A percentile compares a stretch with the other conserved stretches of the same genome.
Evolutionary conservation across 2,329 filamentous ascomycete genomes (phyloP).

Genomic region (Nakataea oryzae): DNA sequence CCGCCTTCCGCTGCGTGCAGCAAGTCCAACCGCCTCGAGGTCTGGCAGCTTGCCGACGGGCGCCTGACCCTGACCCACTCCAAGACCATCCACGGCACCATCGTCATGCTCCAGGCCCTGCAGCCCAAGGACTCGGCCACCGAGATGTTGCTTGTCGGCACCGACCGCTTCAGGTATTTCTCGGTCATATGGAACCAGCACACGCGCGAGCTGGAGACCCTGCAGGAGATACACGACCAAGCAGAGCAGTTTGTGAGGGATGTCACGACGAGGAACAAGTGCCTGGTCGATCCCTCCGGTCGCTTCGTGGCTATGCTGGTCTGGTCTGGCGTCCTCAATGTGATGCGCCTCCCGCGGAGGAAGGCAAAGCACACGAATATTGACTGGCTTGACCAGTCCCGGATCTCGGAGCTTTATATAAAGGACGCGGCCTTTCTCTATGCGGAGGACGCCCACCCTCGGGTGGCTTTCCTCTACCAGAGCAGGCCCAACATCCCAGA

Average conservation of each 20-base stretch:
- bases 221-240: slow-evolving; percentile 39
- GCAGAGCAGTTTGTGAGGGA: slow-evolving; percentile 58
- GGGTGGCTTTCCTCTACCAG: slow-evolving; percentile 49
- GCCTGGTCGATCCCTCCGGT: slow-evolving; percentile 72
- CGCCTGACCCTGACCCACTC: slow-evolving; percentile 56
- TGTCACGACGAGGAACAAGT: slow-evolving; percentile 72
- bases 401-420: slow-evolving; percentile 49
- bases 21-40: slow-evolving; percentile 76
- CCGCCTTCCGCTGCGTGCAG: slow-evolving; percentile 28
- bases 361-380: slow-evolving; percentile 33
- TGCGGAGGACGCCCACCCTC: slow-evolving; percentile 46
- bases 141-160: slow-evolving; percentile 87
- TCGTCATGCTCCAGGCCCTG: slow-evolving; percentile 75
- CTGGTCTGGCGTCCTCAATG: slow-evolving; percentile 49
- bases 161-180: slow-evolving; percentile 83
- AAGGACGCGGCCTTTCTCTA: slow-evolving; percentile 47
- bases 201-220: slow-evolving; percentile 36
- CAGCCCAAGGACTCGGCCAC: slow-evolving; percentile 62
- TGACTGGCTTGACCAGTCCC: slow-evolving; percentile 41
- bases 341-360: slow-evolving; percentile 37
- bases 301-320: slow-evolving; percentile 46
- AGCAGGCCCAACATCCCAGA: slow-evolving; percentile 39
- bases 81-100: slow-evolving; percentile 70
- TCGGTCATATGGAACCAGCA: slow-evolving; percentile 71
- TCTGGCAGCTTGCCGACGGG: slow-evolving; percentile 61